Conservation (phyloP, 331 rosid genomes). For the Spiraea crenata region DNA sequence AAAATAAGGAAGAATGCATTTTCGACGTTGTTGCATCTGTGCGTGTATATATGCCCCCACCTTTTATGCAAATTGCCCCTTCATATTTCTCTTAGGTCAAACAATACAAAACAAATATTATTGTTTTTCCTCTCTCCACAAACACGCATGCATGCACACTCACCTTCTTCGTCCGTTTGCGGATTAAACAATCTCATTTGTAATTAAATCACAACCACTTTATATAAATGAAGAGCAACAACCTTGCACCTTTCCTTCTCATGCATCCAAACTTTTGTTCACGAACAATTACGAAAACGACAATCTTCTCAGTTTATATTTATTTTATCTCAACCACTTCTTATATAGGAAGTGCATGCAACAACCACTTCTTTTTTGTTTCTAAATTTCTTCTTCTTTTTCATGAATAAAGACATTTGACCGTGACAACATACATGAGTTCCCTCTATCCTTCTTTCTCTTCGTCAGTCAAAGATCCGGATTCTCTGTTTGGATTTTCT, state of each 20-base stretch:
- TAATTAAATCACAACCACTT: slow-evolving; percentile 28
- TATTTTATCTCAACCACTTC: slow-evolving; percentile 22
- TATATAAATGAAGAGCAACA: slow-evolving; percentile 37
- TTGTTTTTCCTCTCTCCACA: neutral
- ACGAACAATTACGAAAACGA: neutral
- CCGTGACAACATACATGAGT: neutral
- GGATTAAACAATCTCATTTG: slow-evolving; percentile 22
- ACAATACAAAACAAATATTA: neutral
- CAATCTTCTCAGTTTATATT: slow-evolving; percentile 15
- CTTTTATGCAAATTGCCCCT: neutral
- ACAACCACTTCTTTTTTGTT: neutral
- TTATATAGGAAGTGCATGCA: neutral
- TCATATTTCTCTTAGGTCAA: slow-evolving; percentile 1
- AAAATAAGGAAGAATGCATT: neutral
- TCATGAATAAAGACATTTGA: slow-evolving; percentile 1
- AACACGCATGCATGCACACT: neutral
- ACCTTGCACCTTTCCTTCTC: slow-evolving; percentile 12
- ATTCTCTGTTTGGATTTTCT: no score
- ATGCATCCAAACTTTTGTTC: neutral
- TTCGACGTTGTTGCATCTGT: neutral
- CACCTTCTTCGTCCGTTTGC: slow-evolving; percentile 20
- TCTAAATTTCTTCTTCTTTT: slow-evolving; percentile 12
- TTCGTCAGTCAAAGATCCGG: neutral
- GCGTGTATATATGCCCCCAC: neutral
- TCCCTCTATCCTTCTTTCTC: neutral